Percentiles rank a stretch among this genome's conserved stretches.
Conservation (phyloP, 345 rosid species). For the Boechera stricta region DNA sequence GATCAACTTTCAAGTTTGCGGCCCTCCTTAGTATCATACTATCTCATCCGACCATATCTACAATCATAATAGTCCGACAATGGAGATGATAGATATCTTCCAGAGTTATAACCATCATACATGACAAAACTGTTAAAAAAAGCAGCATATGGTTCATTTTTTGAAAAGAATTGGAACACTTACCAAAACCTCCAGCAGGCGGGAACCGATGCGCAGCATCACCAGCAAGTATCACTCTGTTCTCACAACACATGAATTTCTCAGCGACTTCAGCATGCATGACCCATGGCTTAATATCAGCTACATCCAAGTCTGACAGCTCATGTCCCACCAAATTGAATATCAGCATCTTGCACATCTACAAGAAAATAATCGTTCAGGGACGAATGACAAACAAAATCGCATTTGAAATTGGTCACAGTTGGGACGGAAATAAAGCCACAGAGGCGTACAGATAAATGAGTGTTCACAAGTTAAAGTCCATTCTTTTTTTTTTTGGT, state of each 20-base stretch:
- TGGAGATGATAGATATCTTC: neutral
- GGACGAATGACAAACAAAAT: constrained; percentile 34
- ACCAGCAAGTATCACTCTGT: constrained; percentile 78
- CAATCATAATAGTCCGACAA: neutral
- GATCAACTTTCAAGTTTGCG: neutral
- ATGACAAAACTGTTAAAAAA: constrained; percentile 21
- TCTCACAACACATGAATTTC: constrained; percentile 62
- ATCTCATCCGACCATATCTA: neutral
- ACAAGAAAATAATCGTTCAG: constrained; percentile 54
- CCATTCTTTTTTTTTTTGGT: too few relatives aligned
- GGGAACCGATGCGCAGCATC: constrained; percentile 98
- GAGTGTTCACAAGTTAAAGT: neutral
- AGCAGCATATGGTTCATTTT: neutral
- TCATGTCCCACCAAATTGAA: constrained; percentile 82
- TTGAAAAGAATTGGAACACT: constrained; percentile 41
- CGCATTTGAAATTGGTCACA: neutral
- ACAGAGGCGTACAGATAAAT: neutral
- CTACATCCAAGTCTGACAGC: constrained; percentile 76
- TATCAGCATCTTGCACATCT: constrained; percentile 86
- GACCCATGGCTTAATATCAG: constrained; percentile 93
- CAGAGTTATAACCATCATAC: neutral
- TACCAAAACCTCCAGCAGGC: constrained; percentile 99
- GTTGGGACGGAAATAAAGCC: neutral
- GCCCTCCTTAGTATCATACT: neutral
- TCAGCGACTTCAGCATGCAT: constrained; percentile 99